Base-by-base conservation (phyloP, 1,284 basidiomycete genomes). In the Apiotrichum akiyoshidainum region DNA sequence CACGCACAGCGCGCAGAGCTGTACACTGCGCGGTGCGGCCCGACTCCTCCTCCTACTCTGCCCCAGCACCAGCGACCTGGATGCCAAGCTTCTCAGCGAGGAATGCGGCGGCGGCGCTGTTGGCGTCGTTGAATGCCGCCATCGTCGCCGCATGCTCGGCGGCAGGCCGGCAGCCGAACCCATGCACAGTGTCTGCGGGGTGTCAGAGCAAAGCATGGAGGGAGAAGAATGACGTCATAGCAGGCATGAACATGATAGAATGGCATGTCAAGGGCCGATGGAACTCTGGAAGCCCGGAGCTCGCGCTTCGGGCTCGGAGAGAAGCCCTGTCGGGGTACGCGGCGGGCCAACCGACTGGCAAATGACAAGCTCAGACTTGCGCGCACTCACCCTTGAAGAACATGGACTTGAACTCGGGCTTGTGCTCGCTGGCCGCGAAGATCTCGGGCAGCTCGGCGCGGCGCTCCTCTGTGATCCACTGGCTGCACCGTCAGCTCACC, bases 161-260 rank as follows among this genome's bases (percentile, higher is more conserved):
- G 39, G 83, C 80, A 0, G 85, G 85, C 16, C 85, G 77, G 13
- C 75, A 73, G 5, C 81, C 83, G 60, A 85, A 86, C 0, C 85
- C 85, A 62, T 86, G 85, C 2, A 78, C 74, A 2, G 84, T 85
- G 17, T 57, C 59, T 54, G 26, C 26, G 39, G 8, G 16, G 26
- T 34, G 13, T 44, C 40, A 22, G 40, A 11, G 16, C 14, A 17
- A 16, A 41, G 17, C 8, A 16, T 41, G 40, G n/a, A n/a, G n/a
- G n/a, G n/a, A n/a, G 40, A 17, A 16, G n/a, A 8, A 14, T 17
- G 16, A 41, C 16, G 2, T 8, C 16, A 3, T 17, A n/a, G n/a
- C n/a, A n/a, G n/a, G n/a, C 40, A 17, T 14, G 40, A 3, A 41
- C 11, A 41, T 41, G 37, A 10, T n/a, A 39, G 10, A 4, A 39